Evolutionary conservation across 768 basidiomycete genomes (phyloP), one percentile per base, ranked within the genome.

Genomic region (Asterophora lycoperdoides): DNA sequence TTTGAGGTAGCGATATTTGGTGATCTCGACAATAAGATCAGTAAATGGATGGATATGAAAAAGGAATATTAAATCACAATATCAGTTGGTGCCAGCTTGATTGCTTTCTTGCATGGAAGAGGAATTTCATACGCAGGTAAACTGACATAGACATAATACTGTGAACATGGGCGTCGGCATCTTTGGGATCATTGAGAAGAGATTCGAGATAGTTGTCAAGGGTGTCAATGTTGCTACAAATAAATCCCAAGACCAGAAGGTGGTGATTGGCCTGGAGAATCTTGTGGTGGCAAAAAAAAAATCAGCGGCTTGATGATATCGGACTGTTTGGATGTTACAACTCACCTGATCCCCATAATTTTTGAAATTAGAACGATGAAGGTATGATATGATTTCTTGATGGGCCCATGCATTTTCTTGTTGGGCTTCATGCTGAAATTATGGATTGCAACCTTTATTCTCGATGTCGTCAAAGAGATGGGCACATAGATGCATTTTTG

Each of bases 381-480:
- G 54, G 45, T n/a, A n/a, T n/a, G n/a, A n/a, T 69, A 73, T 8
- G 57, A 59, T 0, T 60, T 41, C 29, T 61, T 64, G 0, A 68
- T n/a, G n/a, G n/a, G n/a, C n/a, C n/a, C n/a, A n/a, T n/a, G n/a
- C n/a, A n/a, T n/a, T n/a, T n/a, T n/a, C 29, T 73, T 67, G 50
- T 68, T 68, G 1, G 62, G 62, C 42, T 61, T 57, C 2, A 62
- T 68, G 39, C 60, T 69, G 41, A 55, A 68, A 36, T 66, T 66
- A 0, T 49, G 40, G 0, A 58, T 56, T 3, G 51, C 61, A n/a
- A 7, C 68, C 70, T 44, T 72, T 72, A 0, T 7, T 28, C 15
- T n/a, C 37, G 26, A 23, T n/a, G n/a, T n/a, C n/a, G n/a, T n/a
- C n/a, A n/a, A n/a, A n/a, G n/a, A n/a, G n/a, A n/a, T n/a, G n/a